Evolutionary conservation across 2,329 filamentous ascomycete genomes (phyloP).

Genomic region (Ilyonectria robusta): DNA sequence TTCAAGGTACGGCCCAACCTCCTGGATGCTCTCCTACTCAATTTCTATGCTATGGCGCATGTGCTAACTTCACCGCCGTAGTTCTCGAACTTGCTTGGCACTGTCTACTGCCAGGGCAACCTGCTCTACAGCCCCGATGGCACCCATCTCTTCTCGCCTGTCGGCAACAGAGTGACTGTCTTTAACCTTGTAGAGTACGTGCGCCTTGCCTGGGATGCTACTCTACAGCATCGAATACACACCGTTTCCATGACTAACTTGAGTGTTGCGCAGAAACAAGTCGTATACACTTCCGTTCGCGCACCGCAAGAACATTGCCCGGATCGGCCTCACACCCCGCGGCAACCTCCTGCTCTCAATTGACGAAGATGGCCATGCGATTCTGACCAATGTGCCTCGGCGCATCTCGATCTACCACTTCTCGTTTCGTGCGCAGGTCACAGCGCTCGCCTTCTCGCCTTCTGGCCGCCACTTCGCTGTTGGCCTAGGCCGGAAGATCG

Average conservation of each 20-base stretch:
- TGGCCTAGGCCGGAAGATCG: slow-evolving; percentile 86
- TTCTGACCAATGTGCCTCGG: slow-evolving; percentile 90
- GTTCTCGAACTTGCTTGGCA: slow-evolving; percentile 99
- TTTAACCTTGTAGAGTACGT: slow-evolving; percentile 95
- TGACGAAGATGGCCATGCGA: slow-evolving; percentile 94
- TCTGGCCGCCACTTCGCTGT: slow-evolving; percentile 93
- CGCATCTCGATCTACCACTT: slow-evolving; percentile 94
- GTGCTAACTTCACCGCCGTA: slow-evolving; percentile 54
- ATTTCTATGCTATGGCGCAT: neutral
- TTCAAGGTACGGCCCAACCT: slow-evolving; percentile 79
- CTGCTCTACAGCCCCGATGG: slow-evolving; percentile 97
- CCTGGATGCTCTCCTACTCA: neutral
- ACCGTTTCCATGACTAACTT: slow-evolving; percentile 50
- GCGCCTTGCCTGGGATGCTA: neutral
- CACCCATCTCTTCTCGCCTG: slow-evolving; percentile 93
- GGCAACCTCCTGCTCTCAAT: slow-evolving; percentile 94
- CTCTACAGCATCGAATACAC: neutral
- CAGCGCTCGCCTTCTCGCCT: slow-evolving; percentile 90
- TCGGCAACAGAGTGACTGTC: slow-evolving; percentile 94
- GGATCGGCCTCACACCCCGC: slow-evolving; percentile 88
- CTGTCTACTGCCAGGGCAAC: slow-evolving; percentile 98
- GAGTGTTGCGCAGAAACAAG: slow-evolving; percentile 75
- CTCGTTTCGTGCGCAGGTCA: slow-evolving; percentile 88
- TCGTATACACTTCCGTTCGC: slow-evolving; percentile 90
- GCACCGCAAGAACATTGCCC: slow-evolving; percentile 92